Percentiles rank a stretch among this genome's conserved stretches.
Evolutionary conservation across 352 stramenopile genomes (phyloP).

Genomic region (Achlya hypogyna): DNA sequence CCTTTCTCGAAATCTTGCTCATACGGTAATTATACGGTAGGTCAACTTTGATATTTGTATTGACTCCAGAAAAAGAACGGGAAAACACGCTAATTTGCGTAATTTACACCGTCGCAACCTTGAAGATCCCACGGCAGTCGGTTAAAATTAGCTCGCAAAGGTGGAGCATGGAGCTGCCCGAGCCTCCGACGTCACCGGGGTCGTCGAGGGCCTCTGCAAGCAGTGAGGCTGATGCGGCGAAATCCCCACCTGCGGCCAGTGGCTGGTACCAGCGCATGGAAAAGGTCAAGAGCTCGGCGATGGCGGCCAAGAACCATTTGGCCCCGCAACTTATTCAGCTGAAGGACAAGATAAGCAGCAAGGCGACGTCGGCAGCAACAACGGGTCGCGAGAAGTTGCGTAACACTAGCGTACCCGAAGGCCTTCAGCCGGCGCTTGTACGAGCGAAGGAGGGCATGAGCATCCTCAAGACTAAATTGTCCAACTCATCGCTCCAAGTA

Average conservation of each 20-base stretch:
- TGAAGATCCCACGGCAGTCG: background rate
- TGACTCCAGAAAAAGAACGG: no score
- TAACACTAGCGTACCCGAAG: constrained; percentile 21
- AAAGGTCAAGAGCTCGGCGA: constrained; percentile 20
- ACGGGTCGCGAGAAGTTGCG: constrained; percentile 25
- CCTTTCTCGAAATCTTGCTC: background rate
- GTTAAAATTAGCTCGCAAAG: background rate
- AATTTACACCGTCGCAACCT: no score
- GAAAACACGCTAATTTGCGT: no score
- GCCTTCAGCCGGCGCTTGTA: constrained; percentile 40
- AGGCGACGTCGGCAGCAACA: constrained; percentile 30
- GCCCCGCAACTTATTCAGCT: constrained; percentile 43
- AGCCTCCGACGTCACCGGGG: background rate
- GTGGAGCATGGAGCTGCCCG: background rate
- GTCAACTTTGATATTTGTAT: background rate
- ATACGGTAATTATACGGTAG: background rate
- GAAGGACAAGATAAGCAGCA: constrained; percentile 44
- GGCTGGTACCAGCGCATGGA: constrained; percentile 5
- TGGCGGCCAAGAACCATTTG: constrained; percentile 40
- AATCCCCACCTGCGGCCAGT: background rate
- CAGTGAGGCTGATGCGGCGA: background rate
- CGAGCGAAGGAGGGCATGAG: constrained; percentile 49
- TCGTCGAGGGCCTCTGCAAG: background rate
- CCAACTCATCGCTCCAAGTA: background rate
- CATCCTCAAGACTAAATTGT: constrained; percentile 40